A percentile compares a stretch with the other conserved stretches of the same genome.
These are phyloP conservation scores for Plantago major DNA, from an alignment of 257 asterid genomes.

Conservation along the genomic window DNA sequence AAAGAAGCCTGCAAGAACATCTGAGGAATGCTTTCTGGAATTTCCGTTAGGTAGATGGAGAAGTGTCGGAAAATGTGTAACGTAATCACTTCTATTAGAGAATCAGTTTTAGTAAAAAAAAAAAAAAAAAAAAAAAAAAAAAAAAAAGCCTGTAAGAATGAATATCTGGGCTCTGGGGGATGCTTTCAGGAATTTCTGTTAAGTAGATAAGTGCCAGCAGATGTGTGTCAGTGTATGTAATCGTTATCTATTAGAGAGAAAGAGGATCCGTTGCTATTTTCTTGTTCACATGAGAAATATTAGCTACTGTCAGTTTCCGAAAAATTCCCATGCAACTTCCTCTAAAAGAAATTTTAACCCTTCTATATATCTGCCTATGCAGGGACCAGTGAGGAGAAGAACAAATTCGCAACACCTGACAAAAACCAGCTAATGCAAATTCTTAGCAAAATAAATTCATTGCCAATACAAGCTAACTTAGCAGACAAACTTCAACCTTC, in stretches of 20 bases:
- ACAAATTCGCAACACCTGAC: constrained; percentile 33
- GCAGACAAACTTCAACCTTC: constrained; percentile 35
- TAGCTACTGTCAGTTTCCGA: neutral
- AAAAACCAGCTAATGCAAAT: constrained; percentile 66
- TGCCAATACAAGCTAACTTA: constrained; percentile 50
- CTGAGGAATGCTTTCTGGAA: neutral
- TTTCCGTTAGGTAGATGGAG: too few species aligned
- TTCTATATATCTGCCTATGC: constrained; percentile 8
- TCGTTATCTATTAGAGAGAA: neutral
- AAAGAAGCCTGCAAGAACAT: too few species aligned
- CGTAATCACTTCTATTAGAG: neutral
- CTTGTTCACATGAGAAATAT: neutral
- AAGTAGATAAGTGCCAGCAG: too few species aligned
- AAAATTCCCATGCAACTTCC: neutral
- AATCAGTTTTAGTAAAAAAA: neutral
- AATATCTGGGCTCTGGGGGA: too few species aligned
- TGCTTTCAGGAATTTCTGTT: too few species aligned
- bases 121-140: too few species aligned
- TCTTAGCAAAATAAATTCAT: constrained; percentile 56
- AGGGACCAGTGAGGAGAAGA: constrained; percentile 51
- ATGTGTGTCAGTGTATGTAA: too few species aligned
- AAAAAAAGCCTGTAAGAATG: too few species aligned
- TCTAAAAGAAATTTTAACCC: too few species aligned
- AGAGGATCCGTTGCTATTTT: too few species aligned
- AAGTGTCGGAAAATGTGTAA: too few species aligned